Percentiles rank a stretch among this genome's conserved stretches.
phyloP scores from a whole-genome alignment of 1,284 basidiomycete species.

The Leccinum solheimii region DNA sequence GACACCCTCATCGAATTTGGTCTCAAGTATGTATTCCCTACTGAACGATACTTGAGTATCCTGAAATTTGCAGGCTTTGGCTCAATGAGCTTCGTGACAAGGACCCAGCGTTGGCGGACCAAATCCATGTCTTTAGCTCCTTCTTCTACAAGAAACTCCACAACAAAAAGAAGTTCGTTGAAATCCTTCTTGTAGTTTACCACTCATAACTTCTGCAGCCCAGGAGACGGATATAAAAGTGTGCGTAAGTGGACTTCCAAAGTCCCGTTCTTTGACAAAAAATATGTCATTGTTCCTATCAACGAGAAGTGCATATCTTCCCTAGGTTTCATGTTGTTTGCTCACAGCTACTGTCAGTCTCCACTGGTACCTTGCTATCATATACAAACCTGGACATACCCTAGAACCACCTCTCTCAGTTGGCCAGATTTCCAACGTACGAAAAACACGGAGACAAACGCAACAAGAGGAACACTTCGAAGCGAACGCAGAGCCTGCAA shows the following conservation, averaged over 20 bases:
- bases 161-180: constrained; percentile 62
- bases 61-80: constrained; percentile 57
- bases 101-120: constrained; percentile 63
- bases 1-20: constrained; percentile 97
- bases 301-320: constrained; percentile 79
- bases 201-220: constrained; percentile 38
- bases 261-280: constrained; percentile 86
- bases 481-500: constrained; percentile 6
- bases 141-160: constrained; percentile 98
- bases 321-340: background rate
- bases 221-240: constrained; percentile 73
- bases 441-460: constrained; percentile 36
- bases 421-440: constrained; percentile 22
- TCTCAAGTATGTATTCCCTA: constrained; percentile 63
- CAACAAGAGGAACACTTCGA: constrained; percentile 18
- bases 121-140: constrained; percentile 91
- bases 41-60: background rate
- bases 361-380: constrained; percentile 97
- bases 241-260: constrained; percentile 95
- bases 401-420: constrained; percentile 46
- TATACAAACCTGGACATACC: constrained; percentile 77
- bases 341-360: constrained; percentile 49
- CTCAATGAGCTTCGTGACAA: constrained; percentile 53
- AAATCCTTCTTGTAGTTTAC: background rate
- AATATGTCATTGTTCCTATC: constrained; percentile 93